These are phyloP conservation scores for Cyberlindnera maclurae DNA, from an alignment of 805 yeast genomes.

Conservation along the genomic window DNA sequence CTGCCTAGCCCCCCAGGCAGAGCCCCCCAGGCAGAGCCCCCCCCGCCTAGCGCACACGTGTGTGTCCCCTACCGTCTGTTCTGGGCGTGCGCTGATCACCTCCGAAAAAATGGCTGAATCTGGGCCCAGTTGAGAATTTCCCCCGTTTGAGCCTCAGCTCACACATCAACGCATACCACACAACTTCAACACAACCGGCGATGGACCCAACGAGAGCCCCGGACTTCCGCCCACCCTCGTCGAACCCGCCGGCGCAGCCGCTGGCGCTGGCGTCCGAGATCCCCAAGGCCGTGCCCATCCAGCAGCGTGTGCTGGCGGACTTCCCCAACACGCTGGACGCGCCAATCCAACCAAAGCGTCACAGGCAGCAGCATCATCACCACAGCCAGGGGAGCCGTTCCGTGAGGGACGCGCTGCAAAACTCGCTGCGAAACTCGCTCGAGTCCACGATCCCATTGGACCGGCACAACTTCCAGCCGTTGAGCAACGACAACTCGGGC, in stretches of 20 bases:
- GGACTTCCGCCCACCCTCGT: conserved; percentile 79
- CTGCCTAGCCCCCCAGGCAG: no score
- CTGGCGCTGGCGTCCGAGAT: conserved; percentile 61
- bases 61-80: no score
- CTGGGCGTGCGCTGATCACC: no score
- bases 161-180: no score
- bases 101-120: no score
- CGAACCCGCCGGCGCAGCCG: conserved; percentile 39
- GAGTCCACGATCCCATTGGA: conserved; percentile 40
- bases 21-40: no score
- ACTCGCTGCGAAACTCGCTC: conserved; percentile 9
- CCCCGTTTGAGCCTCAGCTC: no score
- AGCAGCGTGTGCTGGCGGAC: conserved; percentile 73
- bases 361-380: conserved; percentile 22
- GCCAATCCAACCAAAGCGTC: conserved; percentile 45
- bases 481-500: conserved; percentile 36
- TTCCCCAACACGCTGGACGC: conserved; percentile 65
- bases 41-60: no score
- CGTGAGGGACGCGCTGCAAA: conserved; percentile 2
- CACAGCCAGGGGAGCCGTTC: conserved; percentile 9
- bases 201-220: conserved; percentile 97
- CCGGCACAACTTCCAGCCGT: conserved; percentile 52
- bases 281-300: conserved; percentile 72
- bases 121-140: no score
- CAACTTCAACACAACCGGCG: neutral